Evolutionary conservation across 1,284 basidiomycete genomes (phyloP), one percentile per base, ranked within the genome.

Genomic region (Megacollybia platyphylla): DNA sequence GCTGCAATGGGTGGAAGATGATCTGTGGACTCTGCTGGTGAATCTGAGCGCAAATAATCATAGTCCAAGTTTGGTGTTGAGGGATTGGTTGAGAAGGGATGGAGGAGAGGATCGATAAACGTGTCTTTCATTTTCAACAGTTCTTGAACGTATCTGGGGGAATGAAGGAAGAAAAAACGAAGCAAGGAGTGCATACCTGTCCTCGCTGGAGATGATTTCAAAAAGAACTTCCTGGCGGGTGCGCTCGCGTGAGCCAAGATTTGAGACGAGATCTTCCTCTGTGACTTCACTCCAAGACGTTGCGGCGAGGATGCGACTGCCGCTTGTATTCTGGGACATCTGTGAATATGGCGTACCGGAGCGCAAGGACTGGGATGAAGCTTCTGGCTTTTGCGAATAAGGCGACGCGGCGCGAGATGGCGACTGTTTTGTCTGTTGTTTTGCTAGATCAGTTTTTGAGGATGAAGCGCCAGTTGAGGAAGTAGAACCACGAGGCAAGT

Each of bases 141-240:
- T 54, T 97, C 92, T 49, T 73, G 73, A 24, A 97, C 90, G 58
- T 97, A 97, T 74, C 92, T 93, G 57, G n/a, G 42, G 26, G 17
- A 42, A 26, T 28, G 27, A 37, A 44, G 47, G 28, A 30, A 44
- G 6, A 38, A 43, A 36, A 36, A 40, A 17, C 36, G 45, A 26
- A 18, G 31, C 15, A 15, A 32, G 37, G 40, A 30, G 26, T 24
- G 72, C 72, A 54, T 55, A 91, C 87, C 92, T 76, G 60, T 97
- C 93, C 63, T 97, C 94, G 53, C 88, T 92, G 32, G 88, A 87
- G 38, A 98, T 93, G 52, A 98, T 97, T 65, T 98, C 94, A 74
- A 92, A 97, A 28, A 98, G 62, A 2, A 97, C 94, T 65, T 98
- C 94, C 59, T 97, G 94, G 41, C 94, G 73, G 26, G 91, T 97